Evolutionary conservation across 805 yeast genomes (phyloP), one percentile per base, ranked within the genome.

Genomic region (Candida jianshihensis): DNA sequence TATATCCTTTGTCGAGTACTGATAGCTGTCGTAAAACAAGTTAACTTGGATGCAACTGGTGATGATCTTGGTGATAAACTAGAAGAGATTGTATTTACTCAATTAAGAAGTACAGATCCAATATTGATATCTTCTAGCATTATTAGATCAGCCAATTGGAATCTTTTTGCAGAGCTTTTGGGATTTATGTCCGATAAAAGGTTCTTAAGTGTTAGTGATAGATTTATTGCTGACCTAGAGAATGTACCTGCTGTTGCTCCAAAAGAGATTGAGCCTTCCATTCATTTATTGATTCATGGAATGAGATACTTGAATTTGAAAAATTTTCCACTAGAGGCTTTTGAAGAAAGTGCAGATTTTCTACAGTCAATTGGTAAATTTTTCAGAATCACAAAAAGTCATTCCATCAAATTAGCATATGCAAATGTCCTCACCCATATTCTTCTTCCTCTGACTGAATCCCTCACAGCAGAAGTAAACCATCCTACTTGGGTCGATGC

Each of bases 401-500:
- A 77, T 35, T 69, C 78, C 4, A 68, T 90, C 2, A 67, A 78
- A 24, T 66, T 73, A 39, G 89, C 95, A 2, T 94, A 90, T 53
- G 83, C 92, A 32, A 95, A 87, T 44, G 95, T 87, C 1, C 66
- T 89, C 27, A 71, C 81, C 38, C 79, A 75, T 36, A 69, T 92
- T 19, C 60, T 92, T 3, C 61, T 87, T 28, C 94, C 97, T 0
- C 57, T 92, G 18, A 94, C 97, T 0, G 90, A 86, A 8, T 68
- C 78, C 1, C 68, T 89, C 22, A 86, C 96, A 0, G 97, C 96
- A 0, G 99, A 92, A 54, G 89, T 87, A 1, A 90, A 92, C 51
- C 95, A 90, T 56, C 98, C 98, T 4, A 77, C 82, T 1, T 92
- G 98, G 99, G 78, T 81, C 0, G 84, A 78, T 28, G 92, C 96